These are phyloP conservation scores for Nothophoma quercina DNA, from an alignment of 2,329 filamentous ascomycete species.

Conservation along the genomic window DNA sequence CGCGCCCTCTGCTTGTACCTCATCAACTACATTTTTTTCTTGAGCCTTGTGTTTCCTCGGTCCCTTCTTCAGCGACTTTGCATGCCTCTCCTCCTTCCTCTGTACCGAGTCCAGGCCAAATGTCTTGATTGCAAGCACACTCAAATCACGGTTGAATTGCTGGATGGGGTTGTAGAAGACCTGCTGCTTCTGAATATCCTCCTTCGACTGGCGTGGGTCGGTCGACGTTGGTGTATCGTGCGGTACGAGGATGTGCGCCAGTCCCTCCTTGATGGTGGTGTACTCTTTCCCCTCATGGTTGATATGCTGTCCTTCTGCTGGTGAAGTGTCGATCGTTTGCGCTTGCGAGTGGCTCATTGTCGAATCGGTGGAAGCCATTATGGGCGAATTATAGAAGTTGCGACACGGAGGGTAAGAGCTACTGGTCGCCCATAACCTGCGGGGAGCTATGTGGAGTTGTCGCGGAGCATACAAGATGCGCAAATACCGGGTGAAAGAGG, in stretches of 20 bases:
- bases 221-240: conserved; percentile 57
- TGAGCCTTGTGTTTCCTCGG: conserved; percentile 33
- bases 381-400: conserved; percentile 25
- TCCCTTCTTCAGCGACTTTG: conserved; percentile 51
- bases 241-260: conserved; percentile 72
- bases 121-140: conserved; percentile 87
- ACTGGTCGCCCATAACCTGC: conserved; percentile 37
- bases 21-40: conserved; percentile 16
- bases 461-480: conserved; percentile 33
- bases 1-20: neutral
- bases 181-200: conserved; percentile 67
- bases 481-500: conserved; percentile 16
- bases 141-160: conserved; percentile 97
- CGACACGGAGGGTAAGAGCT: conserved; percentile 28
- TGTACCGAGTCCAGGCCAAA: conserved; percentile 75
- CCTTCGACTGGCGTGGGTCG: conserved; percentile 57
- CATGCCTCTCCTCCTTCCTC: conserved; percentile 53
- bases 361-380: conserved; percentile 26
- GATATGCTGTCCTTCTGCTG: conserved; percentile 42
- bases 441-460: conserved; percentile 19
- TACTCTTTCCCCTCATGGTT: conserved; percentile 62
- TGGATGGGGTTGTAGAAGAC: conserved; percentile 99
- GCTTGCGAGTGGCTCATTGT: conserved; percentile 20
- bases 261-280: conserved; percentile 70
- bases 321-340: conserved; percentile 38